Conservation (phyloP, 2,329 filamentous ascomycete genomes). For the Drechslerella dactyloides region DNA sequence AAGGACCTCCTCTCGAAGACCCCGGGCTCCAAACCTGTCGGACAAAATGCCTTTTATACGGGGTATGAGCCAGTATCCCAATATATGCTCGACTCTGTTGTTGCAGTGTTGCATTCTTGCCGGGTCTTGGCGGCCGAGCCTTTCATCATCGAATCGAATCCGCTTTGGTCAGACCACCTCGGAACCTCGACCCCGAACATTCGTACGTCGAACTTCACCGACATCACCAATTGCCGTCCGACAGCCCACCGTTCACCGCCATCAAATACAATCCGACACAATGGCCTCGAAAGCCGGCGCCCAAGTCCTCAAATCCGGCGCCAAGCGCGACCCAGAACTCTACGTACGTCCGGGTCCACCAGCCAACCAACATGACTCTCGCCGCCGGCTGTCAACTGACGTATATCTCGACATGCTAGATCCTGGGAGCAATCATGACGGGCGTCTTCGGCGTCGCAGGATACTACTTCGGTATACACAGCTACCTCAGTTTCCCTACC, state of each 20-base stretch:
- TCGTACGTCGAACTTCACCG: not conserved
- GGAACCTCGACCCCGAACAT: conserved; percentile 26
- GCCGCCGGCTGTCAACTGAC: not conserved
- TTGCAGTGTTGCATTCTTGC: conserved; percentile 38
- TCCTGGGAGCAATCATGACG: conserved; percentile 89
- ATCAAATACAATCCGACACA: conserved; percentile 28
- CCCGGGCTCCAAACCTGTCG: too few relatives aligned
- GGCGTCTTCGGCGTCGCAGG: conserved; percentile 85
- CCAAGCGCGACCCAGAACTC: conserved; percentile 75
- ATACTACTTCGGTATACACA: conserved; percentile 79
- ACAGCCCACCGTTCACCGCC: conserved; percentile 18
- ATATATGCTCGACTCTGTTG: too few relatives aligned
- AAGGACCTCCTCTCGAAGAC: too few relatives aligned
- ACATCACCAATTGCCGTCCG: conserved; percentile 31
- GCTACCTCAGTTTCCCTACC: not conserved
- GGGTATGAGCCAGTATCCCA: too few relatives aligned
- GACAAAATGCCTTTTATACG: too few relatives aligned
- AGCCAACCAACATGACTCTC: not conserved
- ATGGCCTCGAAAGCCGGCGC: conserved; percentile 50
- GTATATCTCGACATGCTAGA: conserved; percentile 65
- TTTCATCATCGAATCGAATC: conserved; percentile 44
- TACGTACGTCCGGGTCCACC: conserved; percentile 66
- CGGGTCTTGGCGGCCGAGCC: conserved; percentile 29
- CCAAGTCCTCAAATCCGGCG: conserved; percentile 66
- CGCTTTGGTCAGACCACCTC: conserved; percentile 43